A percentile compares a stretch with the other conserved stretches of the same genome.
Conservation (phyloP, 2,329 filamentous ascomycete species). For the Botrytis porri region DNA sequence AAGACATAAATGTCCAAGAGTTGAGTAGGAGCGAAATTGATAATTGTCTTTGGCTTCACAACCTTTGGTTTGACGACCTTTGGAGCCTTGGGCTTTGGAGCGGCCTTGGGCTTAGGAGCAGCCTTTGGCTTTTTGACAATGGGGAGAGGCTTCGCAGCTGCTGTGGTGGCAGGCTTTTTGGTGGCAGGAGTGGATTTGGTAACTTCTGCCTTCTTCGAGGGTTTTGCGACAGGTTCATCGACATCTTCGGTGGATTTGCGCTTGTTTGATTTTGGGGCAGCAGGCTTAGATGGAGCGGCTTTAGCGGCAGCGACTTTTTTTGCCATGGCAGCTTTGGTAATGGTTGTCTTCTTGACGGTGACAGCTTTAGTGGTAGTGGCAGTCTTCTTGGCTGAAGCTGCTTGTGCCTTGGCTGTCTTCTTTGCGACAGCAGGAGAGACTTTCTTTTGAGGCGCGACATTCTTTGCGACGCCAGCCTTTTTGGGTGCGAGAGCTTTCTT, state of each 20-base stretch:
- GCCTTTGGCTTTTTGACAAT: slow-evolving; percentile 6
- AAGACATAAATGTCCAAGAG: slow-evolving; percentile 74
- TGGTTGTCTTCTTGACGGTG: slow-evolving; percentile 13
- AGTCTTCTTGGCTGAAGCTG: slow-evolving; percentile 8
- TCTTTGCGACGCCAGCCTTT: slow-evolving; percentile 10
- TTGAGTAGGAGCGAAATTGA: slow-evolving; percentile 62
- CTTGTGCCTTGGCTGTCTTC: slow-evolving; percentile 11
- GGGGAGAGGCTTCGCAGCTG: neutral
- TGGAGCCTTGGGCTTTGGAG: slow-evolving; percentile 4
- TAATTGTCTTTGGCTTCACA: slow-evolving; percentile 14
- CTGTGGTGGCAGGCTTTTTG: slow-evolving; percentile 5
- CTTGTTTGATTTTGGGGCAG: slow-evolving; percentile 16
- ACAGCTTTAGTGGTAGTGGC: neutral
- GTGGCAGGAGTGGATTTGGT: neutral
- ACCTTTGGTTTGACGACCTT: slow-evolving; percentile 8
- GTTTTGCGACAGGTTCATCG: slow-evolving; percentile 3
- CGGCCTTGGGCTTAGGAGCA: slow-evolving; percentile 13
- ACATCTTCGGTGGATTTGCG: slow-evolving; percentile 16
- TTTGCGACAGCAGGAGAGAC: slow-evolving; percentile 25
- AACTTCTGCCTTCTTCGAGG: slow-evolving; percentile 9
- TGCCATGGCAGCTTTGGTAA: slow-evolving; percentile 1
- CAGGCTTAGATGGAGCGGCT: slow-evolving; percentile 9
- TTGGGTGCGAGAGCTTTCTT: slow-evolving; percentile 14
- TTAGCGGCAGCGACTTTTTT: slow-evolving; percentile 8
- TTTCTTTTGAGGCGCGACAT: slow-evolving; percentile 29